Evolutionary conservation across 306 rosid genomes (phyloP).

Genomic region (Psophocarpus tetragonolobus): DNA sequence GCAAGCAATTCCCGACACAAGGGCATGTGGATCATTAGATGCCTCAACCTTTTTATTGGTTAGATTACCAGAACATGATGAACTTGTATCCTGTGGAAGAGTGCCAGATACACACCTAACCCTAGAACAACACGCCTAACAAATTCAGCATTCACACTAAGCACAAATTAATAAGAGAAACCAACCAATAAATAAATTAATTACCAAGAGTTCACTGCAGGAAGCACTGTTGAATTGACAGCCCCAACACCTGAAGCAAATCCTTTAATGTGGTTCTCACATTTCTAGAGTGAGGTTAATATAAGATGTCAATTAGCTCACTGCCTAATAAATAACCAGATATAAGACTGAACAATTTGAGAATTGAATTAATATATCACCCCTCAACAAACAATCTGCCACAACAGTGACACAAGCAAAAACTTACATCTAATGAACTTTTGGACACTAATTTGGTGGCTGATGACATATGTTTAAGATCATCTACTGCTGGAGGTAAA

Average conservation of each 20-base stretch:
- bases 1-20: slow-evolving; percentile 9
- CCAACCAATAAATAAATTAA: slow-evolving; percentile 4
- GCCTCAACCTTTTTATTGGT: slow-evolving; percentile 35
- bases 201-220: slow-evolving; percentile 48
- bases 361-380: background rate
- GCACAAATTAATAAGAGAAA: background rate
- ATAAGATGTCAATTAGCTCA: background rate
- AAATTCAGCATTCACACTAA: slow-evolving; percentile 17
- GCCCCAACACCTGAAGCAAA: slow-evolving; percentile 34
- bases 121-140: slow-evolving; percentile 29
- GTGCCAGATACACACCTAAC: slow-evolving; percentile 47
- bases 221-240: slow-evolving; percentile 19
- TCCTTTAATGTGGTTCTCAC: slow-evolving; percentile 39
- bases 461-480: slow-evolving; percentile 36
- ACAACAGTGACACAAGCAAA: slow-evolving; percentile 1
- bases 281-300: slow-evolving; percentile 32
- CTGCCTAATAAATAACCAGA: slow-evolving; percentile 10
- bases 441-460: slow-evolving; percentile 39
- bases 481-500: slow-evolving; percentile 53
- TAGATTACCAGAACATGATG: slow-evolving; percentile 23
- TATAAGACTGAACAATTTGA: slow-evolving; percentile 4
- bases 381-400: slow-evolving; percentile 11
- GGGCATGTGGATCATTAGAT: slow-evolving; percentile 32
- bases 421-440: slow-evolving; percentile 47
- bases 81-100: slow-evolving; percentile 26